A percentile compares a stretch with the other conserved stretches of the same genome.
Evolutionary conservation across 805 yeast species (phyloP).

Genomic region (Suhomyces pyralidae): DNA sequence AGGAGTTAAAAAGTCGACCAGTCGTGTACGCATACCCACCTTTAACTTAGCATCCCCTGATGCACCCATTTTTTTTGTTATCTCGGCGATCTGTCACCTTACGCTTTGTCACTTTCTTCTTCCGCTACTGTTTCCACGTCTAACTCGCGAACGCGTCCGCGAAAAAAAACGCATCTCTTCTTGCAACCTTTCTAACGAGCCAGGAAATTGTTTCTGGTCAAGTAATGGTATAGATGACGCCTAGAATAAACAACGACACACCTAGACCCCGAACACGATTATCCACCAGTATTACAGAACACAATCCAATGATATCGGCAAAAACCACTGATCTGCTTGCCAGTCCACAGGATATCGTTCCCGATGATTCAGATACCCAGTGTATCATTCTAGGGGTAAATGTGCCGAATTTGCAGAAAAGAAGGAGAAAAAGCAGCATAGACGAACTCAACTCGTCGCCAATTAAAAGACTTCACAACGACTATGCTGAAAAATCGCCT

Average conservation of each 20-base stretch:
- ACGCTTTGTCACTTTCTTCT: neutral
- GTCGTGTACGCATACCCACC: too few relatives aligned
- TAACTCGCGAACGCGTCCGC: neutral
- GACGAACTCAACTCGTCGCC: constrained; percentile 25
- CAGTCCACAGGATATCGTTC: neutral
- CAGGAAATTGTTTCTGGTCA: neutral
- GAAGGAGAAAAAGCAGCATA: constrained; percentile 7
- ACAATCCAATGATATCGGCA: neutral
- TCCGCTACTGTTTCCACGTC: neutral
- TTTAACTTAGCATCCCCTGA: too few relatives aligned
- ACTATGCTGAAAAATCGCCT: constrained; percentile 1
- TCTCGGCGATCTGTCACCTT: neutral
- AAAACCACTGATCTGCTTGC: neutral
- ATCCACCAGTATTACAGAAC: neutral
- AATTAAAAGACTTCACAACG: constrained; percentile 8
- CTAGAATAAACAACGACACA: neutral
- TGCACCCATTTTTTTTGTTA: too few relatives aligned
- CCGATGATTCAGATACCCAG: constrained; percentile 2
- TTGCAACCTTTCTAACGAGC: neutral
- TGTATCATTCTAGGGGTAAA: neutral
- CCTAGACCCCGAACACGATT: neutral
- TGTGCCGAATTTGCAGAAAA: constrained; percentile 1
- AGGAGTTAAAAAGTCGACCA: too few relatives aligned
- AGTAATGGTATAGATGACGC: neutral
- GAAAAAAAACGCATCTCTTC: neutral